These are phyloP conservation scores for Gossypium gossypioides DNA, from an alignment of 441 rosid genomes.

Conservation along the genomic window DNA sequence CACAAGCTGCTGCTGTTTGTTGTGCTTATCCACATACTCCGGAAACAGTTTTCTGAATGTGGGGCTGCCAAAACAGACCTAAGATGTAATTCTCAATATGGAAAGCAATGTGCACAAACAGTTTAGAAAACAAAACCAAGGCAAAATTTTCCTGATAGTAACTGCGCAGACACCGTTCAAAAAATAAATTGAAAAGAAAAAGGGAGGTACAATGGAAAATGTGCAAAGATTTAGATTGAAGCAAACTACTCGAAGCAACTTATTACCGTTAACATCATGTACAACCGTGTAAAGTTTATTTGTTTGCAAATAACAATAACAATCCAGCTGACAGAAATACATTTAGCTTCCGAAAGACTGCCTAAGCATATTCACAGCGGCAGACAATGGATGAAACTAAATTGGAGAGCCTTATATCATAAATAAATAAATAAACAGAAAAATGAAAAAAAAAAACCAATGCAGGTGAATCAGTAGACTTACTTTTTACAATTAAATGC, in stretches of 20 bases:
- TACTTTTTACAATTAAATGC: conserved; percentile 94
- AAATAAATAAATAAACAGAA: not conserved
- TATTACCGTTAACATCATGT: not conserved
- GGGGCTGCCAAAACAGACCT: conserved; percentile 35
- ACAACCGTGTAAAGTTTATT: not conserved
- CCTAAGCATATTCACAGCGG: not conserved
- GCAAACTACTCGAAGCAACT: not conserved
- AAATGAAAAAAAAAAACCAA: not conserved
- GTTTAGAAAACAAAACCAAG: not conserved
- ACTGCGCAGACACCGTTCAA: not conserved
- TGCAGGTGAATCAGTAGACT: conserved; percentile 21
- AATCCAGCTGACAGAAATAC: not conserved
- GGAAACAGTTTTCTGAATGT: conserved; percentile 86
- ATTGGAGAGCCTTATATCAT: not conserved
- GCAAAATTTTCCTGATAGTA: not conserved
- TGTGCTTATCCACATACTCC: conserved; percentile 74
- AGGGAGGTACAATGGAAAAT: not conserved
- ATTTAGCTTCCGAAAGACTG: not conserved
- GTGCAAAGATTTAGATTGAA: not conserved
- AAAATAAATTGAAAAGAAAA: not conserved
- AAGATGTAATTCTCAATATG: not conserved
- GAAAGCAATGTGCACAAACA: not conserved
- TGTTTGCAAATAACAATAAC: not conserved
- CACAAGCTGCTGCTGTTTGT: conserved; percentile 51
- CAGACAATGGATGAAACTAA: not conserved